A percentile compares a stretch with the other conserved stretches of the same genome.
phyloP scores from a whole-genome alignment of 306 rosid genomes.

The Malus fusca region DNA sequence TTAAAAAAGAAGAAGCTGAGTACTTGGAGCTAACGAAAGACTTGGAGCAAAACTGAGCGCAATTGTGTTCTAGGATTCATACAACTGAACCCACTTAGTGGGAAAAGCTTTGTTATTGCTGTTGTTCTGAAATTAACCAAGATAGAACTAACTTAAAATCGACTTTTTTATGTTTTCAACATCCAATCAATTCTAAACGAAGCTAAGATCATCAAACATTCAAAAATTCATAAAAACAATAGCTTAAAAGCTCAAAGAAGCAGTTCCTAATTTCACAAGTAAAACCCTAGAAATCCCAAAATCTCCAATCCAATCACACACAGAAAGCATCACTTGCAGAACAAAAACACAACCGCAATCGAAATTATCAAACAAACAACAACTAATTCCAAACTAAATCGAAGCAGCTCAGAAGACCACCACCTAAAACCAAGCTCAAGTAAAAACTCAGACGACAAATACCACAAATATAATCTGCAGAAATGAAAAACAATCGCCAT shows the following conservation, averaged over 20 bases:
- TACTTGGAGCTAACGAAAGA: too few species aligned
- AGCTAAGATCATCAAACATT: background rate
- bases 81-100: too few species aligned
- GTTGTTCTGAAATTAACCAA: background rate
- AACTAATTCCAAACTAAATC: slow-evolving; percentile 3
- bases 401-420: background rate
- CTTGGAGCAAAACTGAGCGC: too few species aligned
- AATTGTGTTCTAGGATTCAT: too few species aligned
- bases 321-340: slow-evolving; percentile 8
- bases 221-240: background rate
- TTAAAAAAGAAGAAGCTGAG: too few species aligned
- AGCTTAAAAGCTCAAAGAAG: background rate
- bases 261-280: background rate
- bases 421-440: background rate
- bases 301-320: background rate
- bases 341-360: background rate
- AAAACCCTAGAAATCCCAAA: slow-evolving; percentile 22
- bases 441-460: background rate
- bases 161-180: background rate
- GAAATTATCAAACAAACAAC: background rate
- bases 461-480: background rate
- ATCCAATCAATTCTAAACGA: background rate
- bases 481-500: background rate
- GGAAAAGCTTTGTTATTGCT: too few species aligned
- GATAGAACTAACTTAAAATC: background rate